These are phyloP conservation scores for Suillus bovinus DNA, from an alignment of 768 basidiomycete species.

Conservation along the genomic window DNA sequence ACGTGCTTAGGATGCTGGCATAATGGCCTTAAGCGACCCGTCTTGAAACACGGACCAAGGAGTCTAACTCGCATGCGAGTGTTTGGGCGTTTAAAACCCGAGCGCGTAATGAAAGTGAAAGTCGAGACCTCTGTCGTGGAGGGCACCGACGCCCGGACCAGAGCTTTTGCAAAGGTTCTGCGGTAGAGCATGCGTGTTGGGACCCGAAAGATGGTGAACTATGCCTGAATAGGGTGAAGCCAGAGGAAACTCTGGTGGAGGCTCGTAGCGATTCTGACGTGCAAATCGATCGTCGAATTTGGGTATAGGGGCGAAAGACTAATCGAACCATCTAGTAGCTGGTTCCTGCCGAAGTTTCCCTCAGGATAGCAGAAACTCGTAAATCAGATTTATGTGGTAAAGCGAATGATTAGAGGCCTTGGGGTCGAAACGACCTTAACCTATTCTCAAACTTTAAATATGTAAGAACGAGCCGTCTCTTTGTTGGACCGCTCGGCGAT, in stretches of 20 bases:
- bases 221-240: constrained; percentile 89
- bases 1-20: constrained; percentile 72
- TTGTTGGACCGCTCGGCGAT: constrained; percentile 51
- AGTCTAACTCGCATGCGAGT: constrained; percentile 84
- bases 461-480: constrained; percentile 57
- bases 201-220: constrained; percentile 92
- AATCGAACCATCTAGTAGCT: constrained; percentile 95
- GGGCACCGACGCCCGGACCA: constrained; percentile 75
- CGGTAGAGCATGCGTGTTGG: constrained; percentile 83
- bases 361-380: constrained; percentile 69
- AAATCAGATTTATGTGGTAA: constrained; percentile 70
- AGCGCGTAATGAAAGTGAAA: constrained; percentile 72
- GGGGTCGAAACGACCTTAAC: constrained; percentile 87
- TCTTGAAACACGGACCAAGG: constrained; percentile 88
- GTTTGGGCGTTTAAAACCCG: constrained; percentile 69
- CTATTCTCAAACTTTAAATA: constrained; percentile 76
- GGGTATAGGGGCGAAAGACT: constrained; percentile 96
- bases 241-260: constrained; percentile 97
- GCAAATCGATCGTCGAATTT: constrained; percentile 95
- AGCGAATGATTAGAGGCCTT: constrained; percentile 93
- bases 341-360: constrained; percentile 92
- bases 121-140: constrained; percentile 62
- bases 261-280: constrained; percentile 95
- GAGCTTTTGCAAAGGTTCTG: constrained; percentile 73
- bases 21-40: constrained; percentile 80